Conservation (phyloP, 306 rosid species). For the Vicia villosa region DNA sequence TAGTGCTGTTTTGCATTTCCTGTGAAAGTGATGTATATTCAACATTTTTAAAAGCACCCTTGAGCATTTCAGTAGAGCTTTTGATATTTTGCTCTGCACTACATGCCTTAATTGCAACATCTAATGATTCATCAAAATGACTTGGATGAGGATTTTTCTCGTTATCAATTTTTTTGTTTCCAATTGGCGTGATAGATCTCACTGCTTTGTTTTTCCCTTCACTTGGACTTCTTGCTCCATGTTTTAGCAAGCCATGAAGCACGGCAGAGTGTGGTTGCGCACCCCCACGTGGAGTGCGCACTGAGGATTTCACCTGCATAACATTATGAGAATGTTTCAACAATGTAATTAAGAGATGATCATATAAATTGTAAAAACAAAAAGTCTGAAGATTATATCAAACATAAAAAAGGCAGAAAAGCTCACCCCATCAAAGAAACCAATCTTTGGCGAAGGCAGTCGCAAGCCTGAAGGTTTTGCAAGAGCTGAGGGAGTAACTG, state of each 20-base stretch:
- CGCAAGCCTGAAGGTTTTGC: conserved; percentile 80
- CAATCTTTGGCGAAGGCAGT: conserved; percentile 89
- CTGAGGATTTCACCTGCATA: conserved; percentile 62
- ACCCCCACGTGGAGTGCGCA: conserved; percentile 63
- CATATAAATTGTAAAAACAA: conserved; percentile 21
- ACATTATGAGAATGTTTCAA: conserved; percentile 32
- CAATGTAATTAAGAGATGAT: neutral
- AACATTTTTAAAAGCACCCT: conserved; percentile 28
- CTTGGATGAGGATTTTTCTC: conserved; percentile 39
- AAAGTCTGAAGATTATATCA: conserved; percentile 23
- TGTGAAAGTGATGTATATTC: conserved; percentile 23
- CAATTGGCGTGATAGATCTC: conserved; percentile 40
- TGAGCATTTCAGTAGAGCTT: conserved; percentile 32
- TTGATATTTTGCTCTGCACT: conserved; percentile 40
- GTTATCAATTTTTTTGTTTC: conserved; percentile 37
- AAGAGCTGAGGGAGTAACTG: conserved; percentile 50
- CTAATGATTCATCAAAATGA: conserved; percentile 45
- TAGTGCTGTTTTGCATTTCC: conserved; percentile 3
- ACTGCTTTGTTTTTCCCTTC: conserved; percentile 54
- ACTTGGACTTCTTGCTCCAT: conserved; percentile 45
- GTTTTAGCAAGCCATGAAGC: conserved; percentile 60
- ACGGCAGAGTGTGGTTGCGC: conserved; percentile 47
- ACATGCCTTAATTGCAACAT: conserved; percentile 39
- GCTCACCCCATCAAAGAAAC: conserved; percentile 95
- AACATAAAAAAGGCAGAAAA: conserved; percentile 26